These are phyloP conservation scores for Vigna trinervia DNA, from an alignment of 306 rosid genomes.

Conservation along the genomic window DNA sequence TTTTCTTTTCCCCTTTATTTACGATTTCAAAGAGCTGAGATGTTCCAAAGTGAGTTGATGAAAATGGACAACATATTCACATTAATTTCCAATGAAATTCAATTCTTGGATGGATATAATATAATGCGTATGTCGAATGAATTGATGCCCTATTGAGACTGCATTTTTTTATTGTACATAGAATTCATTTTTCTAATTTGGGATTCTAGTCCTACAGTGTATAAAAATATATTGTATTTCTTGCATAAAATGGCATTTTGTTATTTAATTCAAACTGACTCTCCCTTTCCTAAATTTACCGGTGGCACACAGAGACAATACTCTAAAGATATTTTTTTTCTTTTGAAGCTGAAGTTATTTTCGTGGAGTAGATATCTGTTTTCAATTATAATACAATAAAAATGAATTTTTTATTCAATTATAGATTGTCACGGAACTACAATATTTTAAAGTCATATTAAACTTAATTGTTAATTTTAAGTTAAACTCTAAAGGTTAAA, in stretches of 20 bases:
- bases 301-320: neutral
- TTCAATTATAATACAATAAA: neutral
- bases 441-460: neutral
- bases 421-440: neutral
- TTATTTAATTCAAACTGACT: neutral
- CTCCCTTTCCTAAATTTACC: neutral
- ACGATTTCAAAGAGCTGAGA: neutral
- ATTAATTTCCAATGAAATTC: slow-evolving; percentile 17
- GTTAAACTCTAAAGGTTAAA: neutral
- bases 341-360: neutral
- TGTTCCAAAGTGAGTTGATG: slow-evolving; percentile 5
- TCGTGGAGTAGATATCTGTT: neutral
- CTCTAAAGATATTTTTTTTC: neutral
- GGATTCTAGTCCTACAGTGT: neutral
- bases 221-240: neutral
- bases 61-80: slow-evolving; percentile 9
- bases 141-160: slow-evolving; percentile 2
- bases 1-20: neutral
- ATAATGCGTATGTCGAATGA: neutral
- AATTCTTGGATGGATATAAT: neutral
- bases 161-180: too few species aligned
- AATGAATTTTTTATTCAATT: neutral
- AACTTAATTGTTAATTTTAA: neutral
- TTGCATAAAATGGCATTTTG: slow-evolving; percentile 1
- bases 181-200: slow-evolving; percentile 5